Evolutionary conservation across 768 basidiomycete genomes (phyloP).

Genomic region (Auricularia auricula-judae): DNA sequence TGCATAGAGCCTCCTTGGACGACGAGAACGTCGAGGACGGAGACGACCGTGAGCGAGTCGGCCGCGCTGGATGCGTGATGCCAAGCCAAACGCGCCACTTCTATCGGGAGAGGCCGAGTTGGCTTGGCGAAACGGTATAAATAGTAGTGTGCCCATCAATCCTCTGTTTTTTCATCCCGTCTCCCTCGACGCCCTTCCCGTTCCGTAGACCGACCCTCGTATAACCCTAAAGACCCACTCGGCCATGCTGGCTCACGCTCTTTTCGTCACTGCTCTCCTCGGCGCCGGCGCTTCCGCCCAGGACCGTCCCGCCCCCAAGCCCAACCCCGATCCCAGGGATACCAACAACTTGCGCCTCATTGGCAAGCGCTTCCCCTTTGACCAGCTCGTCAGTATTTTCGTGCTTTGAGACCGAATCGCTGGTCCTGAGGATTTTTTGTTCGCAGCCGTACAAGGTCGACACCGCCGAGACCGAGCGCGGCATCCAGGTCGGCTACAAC

Average conservation of each 20-base stretch:
- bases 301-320: background rate
- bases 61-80: too few species aligned
- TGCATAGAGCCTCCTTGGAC: too few species aligned
- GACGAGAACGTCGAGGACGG: too few species aligned
- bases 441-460: slow-evolving; percentile 20
- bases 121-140: too few species aligned
- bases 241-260: background rate
- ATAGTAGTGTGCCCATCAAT: background rate
- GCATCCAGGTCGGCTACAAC: slow-evolving; percentile 55
- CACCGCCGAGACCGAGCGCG: slow-evolving; percentile 31
- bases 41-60: too few species aligned
- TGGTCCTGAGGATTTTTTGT: background rate
- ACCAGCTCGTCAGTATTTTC: background rate
- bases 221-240: background rate
- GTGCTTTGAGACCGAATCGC: background rate
- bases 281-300: background rate
- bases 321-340: background rate
- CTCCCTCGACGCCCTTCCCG: background rate
- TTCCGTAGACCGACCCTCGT: background rate
- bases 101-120: too few species aligned
- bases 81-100: too few species aligned
- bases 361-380: background rate
- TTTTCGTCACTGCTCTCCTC: background rate
- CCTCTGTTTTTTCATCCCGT: background rate
- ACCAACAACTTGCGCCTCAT: background rate